phyloP scores from a whole-genome alignment of 1,284 basidiomycete species.

The Puccinia brachypodii region DNA sequence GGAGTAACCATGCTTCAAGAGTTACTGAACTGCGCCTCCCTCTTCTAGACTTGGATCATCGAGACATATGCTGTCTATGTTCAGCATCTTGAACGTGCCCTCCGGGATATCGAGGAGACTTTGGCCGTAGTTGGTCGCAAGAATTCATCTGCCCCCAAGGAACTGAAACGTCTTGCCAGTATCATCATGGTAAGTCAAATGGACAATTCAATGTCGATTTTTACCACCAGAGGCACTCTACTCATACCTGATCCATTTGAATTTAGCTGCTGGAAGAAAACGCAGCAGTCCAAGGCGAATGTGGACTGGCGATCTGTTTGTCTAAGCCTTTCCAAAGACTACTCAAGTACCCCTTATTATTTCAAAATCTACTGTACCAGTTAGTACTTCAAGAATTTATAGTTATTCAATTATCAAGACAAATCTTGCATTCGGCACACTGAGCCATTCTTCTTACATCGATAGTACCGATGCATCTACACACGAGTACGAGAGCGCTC shows the following conservation, averaged over 20 bases:
- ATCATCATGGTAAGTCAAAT: constrained; percentile 37
- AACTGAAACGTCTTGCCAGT: constrained; percentile 27
- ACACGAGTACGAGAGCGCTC: constrained; percentile 91
- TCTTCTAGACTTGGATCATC: constrained; percentile 77
- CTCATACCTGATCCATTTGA: not conserved
- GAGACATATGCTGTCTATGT: constrained; percentile 89
- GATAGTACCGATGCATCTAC: constrained; percentile 81
- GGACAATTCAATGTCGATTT: not conserved
- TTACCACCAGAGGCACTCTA: not conserved
- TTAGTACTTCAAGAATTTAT: constrained; percentile 3
- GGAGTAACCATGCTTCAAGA: too few relatives aligned
- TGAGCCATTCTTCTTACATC: not conserved
- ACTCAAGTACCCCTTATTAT: constrained; percentile 93
- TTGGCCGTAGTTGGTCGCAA: constrained; percentile 64
- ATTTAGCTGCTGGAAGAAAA: constrained; percentile 66
- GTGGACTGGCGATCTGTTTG: constrained; percentile 85
- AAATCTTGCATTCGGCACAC: too few relatives aligned
- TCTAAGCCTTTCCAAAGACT: constrained; percentile 88
- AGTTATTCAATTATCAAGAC: not conserved
- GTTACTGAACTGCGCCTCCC: not conserved
- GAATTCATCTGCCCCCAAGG: constrained; percentile 13
- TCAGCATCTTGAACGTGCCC: constrained; percentile 80
- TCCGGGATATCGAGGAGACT: constrained; percentile 79
- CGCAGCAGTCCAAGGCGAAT: constrained; percentile 82
- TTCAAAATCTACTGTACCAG: constrained; percentile 74